phyloP scores from a whole-genome alignment of 345 rosid species.

The Eucalyptus grandis region DNA sequence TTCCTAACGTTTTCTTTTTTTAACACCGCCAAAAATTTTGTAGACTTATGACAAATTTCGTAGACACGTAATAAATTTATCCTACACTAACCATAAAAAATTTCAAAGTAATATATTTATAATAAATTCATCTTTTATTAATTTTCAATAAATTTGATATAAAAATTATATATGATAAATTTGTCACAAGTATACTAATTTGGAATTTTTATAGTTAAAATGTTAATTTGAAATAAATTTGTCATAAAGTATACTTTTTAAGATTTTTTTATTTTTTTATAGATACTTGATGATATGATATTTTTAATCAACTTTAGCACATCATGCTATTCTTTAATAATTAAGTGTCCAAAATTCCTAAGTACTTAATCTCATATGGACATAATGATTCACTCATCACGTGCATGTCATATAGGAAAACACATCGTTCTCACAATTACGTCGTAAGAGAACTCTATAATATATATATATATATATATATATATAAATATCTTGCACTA shows the following conservation, averaged over 20 bases:
- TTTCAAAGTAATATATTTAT: no score
- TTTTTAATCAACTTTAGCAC: neutral
- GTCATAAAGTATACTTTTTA: fast-evolving
- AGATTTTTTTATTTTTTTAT: no score
- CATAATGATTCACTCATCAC: neutral
- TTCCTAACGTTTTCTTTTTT: neutral
- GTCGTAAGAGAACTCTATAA: fast-evolving
- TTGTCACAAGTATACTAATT: fast-evolving
- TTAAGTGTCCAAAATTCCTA: neutral
- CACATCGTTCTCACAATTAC: fast-evolving
- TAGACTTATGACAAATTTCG: no score
- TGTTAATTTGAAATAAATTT: no score
- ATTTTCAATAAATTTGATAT: no score
- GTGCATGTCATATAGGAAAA: fast-evolving
- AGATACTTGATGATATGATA: neutral
- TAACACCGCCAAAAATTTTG: neutral
- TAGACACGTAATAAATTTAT: no score
- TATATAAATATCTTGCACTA: neutral
- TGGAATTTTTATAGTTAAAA: fast-evolving
- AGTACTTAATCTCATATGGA: neutral
- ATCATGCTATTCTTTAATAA: neutral
- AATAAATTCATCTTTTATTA: no score
- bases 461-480: neutral
- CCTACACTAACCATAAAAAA: no score
- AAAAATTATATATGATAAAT: fast-evolving